Base-by-base conservation (phyloP, 2,329 filamentous ascomycete species). In the Aspergillus quadricinctus region DNA sequence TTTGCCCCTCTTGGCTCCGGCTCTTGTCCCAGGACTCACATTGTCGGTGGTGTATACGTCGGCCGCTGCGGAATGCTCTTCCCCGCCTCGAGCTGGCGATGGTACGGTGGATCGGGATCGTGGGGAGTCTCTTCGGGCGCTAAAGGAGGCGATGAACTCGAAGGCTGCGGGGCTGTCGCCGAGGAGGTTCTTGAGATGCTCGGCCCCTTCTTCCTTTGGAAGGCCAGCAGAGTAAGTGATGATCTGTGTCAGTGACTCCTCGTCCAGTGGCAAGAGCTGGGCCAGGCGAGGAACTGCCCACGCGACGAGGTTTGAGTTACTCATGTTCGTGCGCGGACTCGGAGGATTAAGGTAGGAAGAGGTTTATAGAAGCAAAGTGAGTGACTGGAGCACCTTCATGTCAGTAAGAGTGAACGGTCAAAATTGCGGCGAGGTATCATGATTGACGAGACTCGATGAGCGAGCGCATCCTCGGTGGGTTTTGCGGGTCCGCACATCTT, bases 101-200 rank as follows among this genome's bases (percentile, higher is more conserved):
- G 54, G 25, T 9, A 49, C 46, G 17, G 48, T 11, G 4, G 56
- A 46, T 25, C 64, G 29, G 68, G n/a, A n/a, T n/a, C 69, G 52
- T 70, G 55, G 58, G 6, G 61, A 48, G 28, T 68, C 73, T 58
- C 83, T 77, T 54, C 83, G 84, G 3, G 87, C 83, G 70, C 96
- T 97, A 75, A 89, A 90, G 10, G 82, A 83, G 23, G 86, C 80
- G 58, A 90, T 89, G 68, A 90, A 90, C 64, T 89, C 86, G 52
- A 89, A 73, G 1, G 84, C 82, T 64, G 88, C 86, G 1, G 92
- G 84, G 6, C 89, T 92, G 71, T 96, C 91, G 50, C 93, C 94
- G 0, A 99, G 83, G 53, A 99, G 79, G 68, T 94, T 91, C 72
- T 87, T 88, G 59, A 99, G 88, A 73, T 97, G 91, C 45, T 92